Conservation (phyloP, 2,329 filamentous ascomycete species). For the Allantophomopsis lycopodina region DNA sequence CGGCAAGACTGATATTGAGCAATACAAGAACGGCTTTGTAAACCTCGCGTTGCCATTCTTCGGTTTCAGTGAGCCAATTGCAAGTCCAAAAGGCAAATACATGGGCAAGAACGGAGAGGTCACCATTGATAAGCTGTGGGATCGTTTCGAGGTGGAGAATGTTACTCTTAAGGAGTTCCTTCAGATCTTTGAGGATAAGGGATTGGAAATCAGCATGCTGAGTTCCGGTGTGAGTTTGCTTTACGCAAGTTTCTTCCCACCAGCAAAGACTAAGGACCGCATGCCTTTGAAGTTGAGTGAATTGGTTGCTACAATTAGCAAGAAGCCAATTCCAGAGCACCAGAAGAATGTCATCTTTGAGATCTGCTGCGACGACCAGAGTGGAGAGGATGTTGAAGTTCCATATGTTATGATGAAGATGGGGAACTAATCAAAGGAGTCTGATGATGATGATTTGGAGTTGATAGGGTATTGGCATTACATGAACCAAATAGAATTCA, state of each 20-base stretch:
- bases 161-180: slow-evolving; percentile 77
- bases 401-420: slow-evolving; percentile 85
- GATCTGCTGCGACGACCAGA: slow-evolving; percentile 79
- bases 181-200: slow-evolving; percentile 66
- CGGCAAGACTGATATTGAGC: slow-evolving; percentile 89
- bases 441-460: slow-evolving; percentile 1
- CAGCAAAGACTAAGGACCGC: slow-evolving; percentile 65
- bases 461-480: background rate
- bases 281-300: slow-evolving; percentile 74
- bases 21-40: slow-evolving; percentile 98
- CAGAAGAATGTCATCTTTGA: slow-evolving; percentile 96
- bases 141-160: slow-evolving; percentile 83
- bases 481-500: background rate
- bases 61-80: slow-evolving; percentile 93
- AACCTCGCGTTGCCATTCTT: slow-evolving; percentile 96
- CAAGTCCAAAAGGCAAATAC: slow-evolving; percentile 86
- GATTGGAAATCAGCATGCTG: slow-evolving; percentile 78
- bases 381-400: slow-evolving; percentile 89
- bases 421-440: slow-evolving; percentile 7
- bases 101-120: slow-evolving; percentile 66
- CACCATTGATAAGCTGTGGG: slow-evolving; percentile 91
- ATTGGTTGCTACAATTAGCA: slow-evolving; percentile 77
- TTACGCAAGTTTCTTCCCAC: slow-evolving; percentile 85
- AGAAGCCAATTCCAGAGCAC: slow-evolving; percentile 80
- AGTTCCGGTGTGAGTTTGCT: slow-evolving; percentile 94